These are phyloP conservation scores for Alnus glutinosa DNA, from an alignment of 306 rosid genomes.

Conservation along the genomic window DNA sequence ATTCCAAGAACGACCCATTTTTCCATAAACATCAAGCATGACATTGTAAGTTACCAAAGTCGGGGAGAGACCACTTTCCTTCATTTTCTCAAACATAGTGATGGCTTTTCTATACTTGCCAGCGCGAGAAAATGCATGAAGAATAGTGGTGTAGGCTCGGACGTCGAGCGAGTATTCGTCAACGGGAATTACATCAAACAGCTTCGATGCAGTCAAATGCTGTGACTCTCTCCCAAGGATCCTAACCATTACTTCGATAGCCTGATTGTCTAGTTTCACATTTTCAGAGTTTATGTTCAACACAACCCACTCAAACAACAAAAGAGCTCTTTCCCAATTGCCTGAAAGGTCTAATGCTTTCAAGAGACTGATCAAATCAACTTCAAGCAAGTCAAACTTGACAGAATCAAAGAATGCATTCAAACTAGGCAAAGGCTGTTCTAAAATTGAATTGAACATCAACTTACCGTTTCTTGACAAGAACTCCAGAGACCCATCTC, in stretches of 20 bases:
- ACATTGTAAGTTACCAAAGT: slow-evolving; percentile 92
- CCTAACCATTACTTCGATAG: slow-evolving; percentile 70
- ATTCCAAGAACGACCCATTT: slow-evolving; percentile 94
- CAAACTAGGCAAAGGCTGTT: slow-evolving; percentile 54
- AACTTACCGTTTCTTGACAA: slow-evolving; percentile 62
- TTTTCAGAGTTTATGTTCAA: slow-evolving; percentile 44
- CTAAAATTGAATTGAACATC: slow-evolving; percentile 63
- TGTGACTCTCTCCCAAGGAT: slow-evolving; percentile 89
- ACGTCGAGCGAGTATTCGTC: slow-evolving; percentile 78
- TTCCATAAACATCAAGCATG: slow-evolving; percentile 94
- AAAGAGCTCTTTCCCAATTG: slow-evolving; percentile 68
- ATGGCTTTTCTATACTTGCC: slow-evolving; percentile 81
- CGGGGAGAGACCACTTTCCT: slow-evolving; percentile 70
- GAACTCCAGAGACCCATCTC: slow-evolving; percentile 48
- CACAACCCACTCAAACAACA: slow-evolving; percentile 78
- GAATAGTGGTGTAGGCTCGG: slow-evolving; percentile 70
- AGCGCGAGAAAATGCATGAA: slow-evolving; percentile 71
- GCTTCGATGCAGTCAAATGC: slow-evolving; percentile 69
- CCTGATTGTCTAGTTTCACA: slow-evolving; percentile 61
- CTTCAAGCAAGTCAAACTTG: slow-evolving; percentile 59
- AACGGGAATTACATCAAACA: slow-evolving; percentile 76
- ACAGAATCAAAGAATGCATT: slow-evolving; percentile 51
- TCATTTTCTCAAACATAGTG: slow-evolving; percentile 65
- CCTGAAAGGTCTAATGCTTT: slow-evolving; percentile 81
- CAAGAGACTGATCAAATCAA: slow-evolving; percentile 70